phyloP scores from a whole-genome alignment of 768 basidiomycete genomes.

The Xanthoconium purpureum region DNA sequence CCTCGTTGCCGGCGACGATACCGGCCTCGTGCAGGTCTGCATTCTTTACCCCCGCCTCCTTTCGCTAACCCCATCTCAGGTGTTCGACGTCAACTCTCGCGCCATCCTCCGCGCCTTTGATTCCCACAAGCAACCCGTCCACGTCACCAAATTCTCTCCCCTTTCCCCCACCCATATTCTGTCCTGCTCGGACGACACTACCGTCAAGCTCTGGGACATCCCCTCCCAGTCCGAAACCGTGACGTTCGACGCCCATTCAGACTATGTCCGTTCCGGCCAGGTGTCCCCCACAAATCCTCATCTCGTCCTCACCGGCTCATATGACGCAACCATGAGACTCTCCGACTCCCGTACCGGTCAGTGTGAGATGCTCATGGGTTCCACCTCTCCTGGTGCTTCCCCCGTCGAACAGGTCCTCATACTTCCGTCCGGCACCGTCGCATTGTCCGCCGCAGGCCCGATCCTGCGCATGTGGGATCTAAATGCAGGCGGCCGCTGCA shows the following conservation, averaged over 20 bases:
- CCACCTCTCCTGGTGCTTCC: conserved; percentile 25
- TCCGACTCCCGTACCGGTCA: conserved; percentile 83
- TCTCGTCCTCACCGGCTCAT: conserved; percentile 88
- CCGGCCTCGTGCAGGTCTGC: conserved; percentile 73
- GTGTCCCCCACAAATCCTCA: conserved; percentile 80
- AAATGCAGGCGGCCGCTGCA: conserved; percentile 84
- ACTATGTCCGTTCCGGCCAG: conserved; percentile 94
- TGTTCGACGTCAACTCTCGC: conserved; percentile 91
- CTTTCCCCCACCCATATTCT: conserved; percentile 79
- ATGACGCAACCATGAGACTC: conserved; percentile 86
- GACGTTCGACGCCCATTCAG: conserved; percentile 84
- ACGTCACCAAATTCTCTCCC: conserved; percentile 89
- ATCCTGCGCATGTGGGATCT: conserved; percentile 95
- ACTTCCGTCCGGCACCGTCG: conserved; percentile 86
- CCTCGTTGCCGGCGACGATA: conserved; percentile 92
- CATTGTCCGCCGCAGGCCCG: conserved; percentile 84
- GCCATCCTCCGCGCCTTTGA: conserved; percentile 92
- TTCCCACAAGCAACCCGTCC: conserved; percentile 93
- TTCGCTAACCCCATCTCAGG: conserved; percentile 38
- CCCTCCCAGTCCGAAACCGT: conserved; percentile 78
- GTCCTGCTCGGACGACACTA: conserved; percentile 95
- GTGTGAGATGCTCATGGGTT: conserved; percentile 81
- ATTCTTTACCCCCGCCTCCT: neutral
- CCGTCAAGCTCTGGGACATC: conserved; percentile 92
- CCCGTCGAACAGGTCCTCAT: conserved; percentile 93